Conservation (phyloP, 176 grass and related monocot genomes). For the Pontederia crassipes region DNA sequence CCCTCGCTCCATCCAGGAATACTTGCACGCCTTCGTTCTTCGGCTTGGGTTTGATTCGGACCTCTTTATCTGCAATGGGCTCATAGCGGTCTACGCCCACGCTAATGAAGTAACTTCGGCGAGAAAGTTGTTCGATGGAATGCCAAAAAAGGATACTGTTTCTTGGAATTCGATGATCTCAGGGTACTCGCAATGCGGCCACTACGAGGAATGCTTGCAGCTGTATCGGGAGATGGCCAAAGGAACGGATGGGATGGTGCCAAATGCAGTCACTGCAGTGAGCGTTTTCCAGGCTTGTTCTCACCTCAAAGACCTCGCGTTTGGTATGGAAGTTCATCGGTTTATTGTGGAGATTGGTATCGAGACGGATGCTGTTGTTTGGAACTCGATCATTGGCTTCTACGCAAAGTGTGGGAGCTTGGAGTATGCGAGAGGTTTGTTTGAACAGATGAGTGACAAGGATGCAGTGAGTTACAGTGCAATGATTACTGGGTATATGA, state of each 20-base stretch:
- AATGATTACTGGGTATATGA: conserved; percentile 71
- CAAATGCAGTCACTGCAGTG: conserved; percentile 26
- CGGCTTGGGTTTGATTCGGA: conserved; percentile 21
- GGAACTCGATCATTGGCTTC: conserved; percentile 51
- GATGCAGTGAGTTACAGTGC: conserved; percentile 51
- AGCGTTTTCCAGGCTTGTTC: conserved; percentile 52
- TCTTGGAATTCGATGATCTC: conserved; percentile 61
- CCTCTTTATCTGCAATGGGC: conserved; percentile 56
- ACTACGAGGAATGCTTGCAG: conserved; percentile 27
- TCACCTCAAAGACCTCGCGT: conserved; percentile 38
- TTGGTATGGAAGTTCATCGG: conserved; percentile 34
- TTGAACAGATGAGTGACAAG: conserved; percentile 42
- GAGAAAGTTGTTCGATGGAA: conserved; percentile 35
- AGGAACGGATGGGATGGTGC: conserved; percentile 9
- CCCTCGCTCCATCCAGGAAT: conserved; percentile 17
- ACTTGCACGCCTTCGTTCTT: conserved; percentile 37
- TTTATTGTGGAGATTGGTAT: conserved; percentile 33
- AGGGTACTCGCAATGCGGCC: conserved; percentile 25
- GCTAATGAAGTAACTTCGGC: conserved; percentile 25
- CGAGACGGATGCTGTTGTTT: conserved; percentile 23
- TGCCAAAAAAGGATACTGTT: conserved; percentile 34
- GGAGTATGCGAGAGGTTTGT: conserved; percentile 42
- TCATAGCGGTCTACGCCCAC: conserved; percentile 31
- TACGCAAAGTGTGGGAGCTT: conserved; percentile 54
- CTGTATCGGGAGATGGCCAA: conserved; percentile 33